Evolutionary conservation across 75 land plant genomes (phyloP), one percentile per base, ranked within the genome.

Genomic region (Selaginella tamariscina): DNA sequence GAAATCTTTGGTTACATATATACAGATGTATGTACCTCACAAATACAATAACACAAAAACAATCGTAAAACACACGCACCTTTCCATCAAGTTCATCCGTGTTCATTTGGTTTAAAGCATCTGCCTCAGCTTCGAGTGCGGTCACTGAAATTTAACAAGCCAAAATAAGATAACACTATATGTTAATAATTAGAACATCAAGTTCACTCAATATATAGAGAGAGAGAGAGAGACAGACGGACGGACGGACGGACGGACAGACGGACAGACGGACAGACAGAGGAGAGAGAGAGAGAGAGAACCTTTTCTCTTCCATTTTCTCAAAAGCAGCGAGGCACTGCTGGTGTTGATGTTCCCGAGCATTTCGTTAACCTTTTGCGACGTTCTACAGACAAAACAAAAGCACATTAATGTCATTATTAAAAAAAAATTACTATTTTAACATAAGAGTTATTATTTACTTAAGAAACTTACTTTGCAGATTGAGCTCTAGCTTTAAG

Each of bases 221-320:
- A n/a, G n/a, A n/a, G n/a, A n/a, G n/a, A n/a, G n/a, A n/a, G n/a
- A n/a, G n/a, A n/a, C n/a, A n/a, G n/a, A n/a, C n/a, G n/a, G n/a
- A n/a, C n/a, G n/a, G n/a, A n/a, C n/a, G n/a, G n/a, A n/a, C n/a
- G n/a, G n/a, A 27, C 2, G 26, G 2, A 57, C 2, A 57, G n/a
- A n/a, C n/a, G n/a, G n/a, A n/a, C n/a, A n/a, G n/a, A n/a, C n/a
- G n/a, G n/a, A n/a, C n/a, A n/a, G n/a, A n/a, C 15, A 23, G 13
- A 23, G 11, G 11, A 60, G n/a, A n/a, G n/a, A n/a, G n/a, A n/a
- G n/a, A n/a, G n/a, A n/a, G n/a, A n/a, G 20, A 27, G 30, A 69
- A 95, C 99, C 99, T 78, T n/a, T 95, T 95, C 69, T 95, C 97
- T 73, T 95, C 99, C 99, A 95, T 95, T 78, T 93, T 95, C 24